phyloP scores from a whole-genome alignment of 257 asterid species.

The Przewalskia tangutica region DNA sequence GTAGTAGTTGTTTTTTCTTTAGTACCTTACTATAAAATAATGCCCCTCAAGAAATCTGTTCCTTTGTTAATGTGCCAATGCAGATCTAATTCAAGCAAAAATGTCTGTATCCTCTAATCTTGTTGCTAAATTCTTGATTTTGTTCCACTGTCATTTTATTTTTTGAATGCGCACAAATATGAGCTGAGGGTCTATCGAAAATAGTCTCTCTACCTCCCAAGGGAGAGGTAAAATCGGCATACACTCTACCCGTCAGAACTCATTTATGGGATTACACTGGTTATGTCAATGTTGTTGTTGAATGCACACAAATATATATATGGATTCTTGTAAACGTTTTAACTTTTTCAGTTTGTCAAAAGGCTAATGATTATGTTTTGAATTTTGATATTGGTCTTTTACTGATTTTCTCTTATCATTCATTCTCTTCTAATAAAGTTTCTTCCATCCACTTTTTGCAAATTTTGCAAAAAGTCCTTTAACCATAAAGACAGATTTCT shows the following conservation, averaged over 20 bases:
- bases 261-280: no score
- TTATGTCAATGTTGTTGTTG: neutral
- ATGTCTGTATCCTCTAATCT: slow-evolving; percentile 20
- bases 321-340: slow-evolving; percentile 22
- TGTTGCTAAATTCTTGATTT: neutral
- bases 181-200: no score
- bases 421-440: slow-evolving; percentile 20
- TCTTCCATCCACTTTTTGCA: slow-evolving; percentile 13
- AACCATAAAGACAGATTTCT: neutral
- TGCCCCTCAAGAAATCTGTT: slow-evolving; percentile 11
- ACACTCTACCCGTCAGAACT: no score
- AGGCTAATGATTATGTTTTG: slow-evolving; percentile 18
- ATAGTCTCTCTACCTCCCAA: no score
- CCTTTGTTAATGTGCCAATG: slow-evolving; percentile 31
- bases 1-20: slow-evolving; percentile 10
- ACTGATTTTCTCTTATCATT: slow-evolving; percentile 10
- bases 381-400: slow-evolving; percentile 16
- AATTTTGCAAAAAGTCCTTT: slow-evolving; percentile 1
- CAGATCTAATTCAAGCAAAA: slow-evolving; percentile 30
- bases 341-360: slow-evolving; percentile 40
- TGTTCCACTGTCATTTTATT: neutral
- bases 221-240: no score
- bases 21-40: slow-evolving; percentile 14
- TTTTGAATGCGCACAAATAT: no score
- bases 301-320: neutral